These are phyloP conservation scores for Calocera cornea DNA, from an alignment of 768 basidiomycete genomes.

Conservation along the genomic window DNA sequence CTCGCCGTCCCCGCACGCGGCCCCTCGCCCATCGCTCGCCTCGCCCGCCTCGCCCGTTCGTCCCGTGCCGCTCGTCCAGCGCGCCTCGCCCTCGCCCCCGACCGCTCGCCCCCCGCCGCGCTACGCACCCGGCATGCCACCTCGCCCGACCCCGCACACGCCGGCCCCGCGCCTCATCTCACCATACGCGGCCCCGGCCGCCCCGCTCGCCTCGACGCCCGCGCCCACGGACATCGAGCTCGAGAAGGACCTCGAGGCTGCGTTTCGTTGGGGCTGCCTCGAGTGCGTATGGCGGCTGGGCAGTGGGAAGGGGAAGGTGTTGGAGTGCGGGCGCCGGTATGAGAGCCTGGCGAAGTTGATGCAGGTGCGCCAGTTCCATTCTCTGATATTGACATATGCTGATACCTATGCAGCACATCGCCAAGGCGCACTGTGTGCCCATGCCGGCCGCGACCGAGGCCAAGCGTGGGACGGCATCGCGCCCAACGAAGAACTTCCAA, in stretches of 20 bases:
- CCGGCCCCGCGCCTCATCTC: too few species aligned
- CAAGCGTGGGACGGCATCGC: background rate
- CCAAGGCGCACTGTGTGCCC: background rate
- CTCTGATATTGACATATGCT: background rate
- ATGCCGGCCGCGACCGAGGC: background rate
- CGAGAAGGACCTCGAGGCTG: too few species aligned
- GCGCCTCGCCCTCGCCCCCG: too few species aligned
- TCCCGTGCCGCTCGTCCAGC: too few species aligned
- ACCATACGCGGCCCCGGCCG: too few species aligned
- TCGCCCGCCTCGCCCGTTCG: background rate
- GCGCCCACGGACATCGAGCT: too few species aligned
- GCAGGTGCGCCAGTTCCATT: background rate
- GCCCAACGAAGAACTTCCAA: background rate
- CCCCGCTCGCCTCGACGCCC: too few species aligned
- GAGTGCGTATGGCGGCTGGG: background rate
- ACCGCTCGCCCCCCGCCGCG: background rate
- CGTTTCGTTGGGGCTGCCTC: too few species aligned
- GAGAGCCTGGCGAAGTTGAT: background rate
- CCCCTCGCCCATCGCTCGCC: background rate
- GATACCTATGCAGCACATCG: background rate
- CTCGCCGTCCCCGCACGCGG: background rate
- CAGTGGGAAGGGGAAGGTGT: background rate
- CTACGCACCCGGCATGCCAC: background rate
- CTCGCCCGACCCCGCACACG: constrained; percentile 1
- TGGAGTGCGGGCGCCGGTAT: background rate